Conservation (phyloP, 1,139 yeast species). For the Protomyces inouyei region DNA sequence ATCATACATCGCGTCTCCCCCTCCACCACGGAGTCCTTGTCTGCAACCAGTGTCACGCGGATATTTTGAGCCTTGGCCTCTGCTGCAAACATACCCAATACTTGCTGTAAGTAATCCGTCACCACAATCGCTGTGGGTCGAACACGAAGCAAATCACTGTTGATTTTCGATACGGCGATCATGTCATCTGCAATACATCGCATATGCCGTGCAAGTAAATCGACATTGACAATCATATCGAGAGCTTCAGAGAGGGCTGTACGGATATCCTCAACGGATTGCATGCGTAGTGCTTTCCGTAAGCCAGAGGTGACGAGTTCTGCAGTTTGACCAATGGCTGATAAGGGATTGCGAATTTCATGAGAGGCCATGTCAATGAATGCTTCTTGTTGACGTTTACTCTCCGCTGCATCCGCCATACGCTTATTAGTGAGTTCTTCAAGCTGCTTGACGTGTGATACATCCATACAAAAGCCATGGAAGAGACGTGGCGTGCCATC, state of each 20-base stretch:
- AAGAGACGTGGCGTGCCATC: constrained; percentile 27
- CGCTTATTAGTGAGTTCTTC: constrained; percentile 32
- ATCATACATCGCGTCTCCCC: constrained; percentile 1
- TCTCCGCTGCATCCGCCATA: constrained; percentile 32
- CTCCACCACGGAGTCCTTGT: constrained; percentile 2
- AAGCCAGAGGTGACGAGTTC: constrained; percentile 16
- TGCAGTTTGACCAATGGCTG: constrained; percentile 29
- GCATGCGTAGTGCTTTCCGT: neutral
- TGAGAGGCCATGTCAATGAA: constrained; percentile 33
- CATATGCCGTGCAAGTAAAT: constrained; percentile 33
- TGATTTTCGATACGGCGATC: constrained; percentile 31
- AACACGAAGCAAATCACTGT: constrained; percentile 32
- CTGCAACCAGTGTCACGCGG: constrained; percentile 25
- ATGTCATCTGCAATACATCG: constrained; percentile 32
- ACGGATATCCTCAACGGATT: neutral
- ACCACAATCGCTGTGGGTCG: constrained; percentile 20
- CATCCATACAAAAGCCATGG: constrained; percentile 32
- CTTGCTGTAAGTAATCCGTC: constrained; percentile 23
- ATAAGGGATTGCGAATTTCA: constrained; percentile 32
- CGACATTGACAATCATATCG: constrained; percentile 25
- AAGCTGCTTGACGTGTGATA: constrained; percentile 30
- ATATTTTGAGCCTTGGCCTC: constrained; percentile 28
- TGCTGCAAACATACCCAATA: constrained; percentile 32
- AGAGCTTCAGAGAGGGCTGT: neutral
- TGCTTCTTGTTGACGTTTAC: constrained; percentile 33